phyloP scores from a whole-genome alignment of 2,329 filamentous ascomycete genomes.

The Xylaria sp. region DNA sequence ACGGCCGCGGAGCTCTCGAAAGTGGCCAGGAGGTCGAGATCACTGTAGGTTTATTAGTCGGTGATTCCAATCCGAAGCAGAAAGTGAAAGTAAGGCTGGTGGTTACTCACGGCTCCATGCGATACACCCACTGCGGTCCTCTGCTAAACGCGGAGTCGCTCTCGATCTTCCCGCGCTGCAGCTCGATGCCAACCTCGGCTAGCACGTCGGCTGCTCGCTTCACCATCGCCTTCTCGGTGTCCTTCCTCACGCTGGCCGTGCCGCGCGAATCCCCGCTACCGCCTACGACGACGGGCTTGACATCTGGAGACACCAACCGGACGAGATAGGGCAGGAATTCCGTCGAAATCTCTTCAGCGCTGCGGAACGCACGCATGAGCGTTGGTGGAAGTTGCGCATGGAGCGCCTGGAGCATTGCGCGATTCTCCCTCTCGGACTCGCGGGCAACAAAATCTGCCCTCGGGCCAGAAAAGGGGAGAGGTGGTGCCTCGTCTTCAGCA shows the following conservation, averaged over 20 bases:
- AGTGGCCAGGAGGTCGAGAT: conserved; percentile 75
- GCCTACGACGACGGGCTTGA: conserved; percentile 87
- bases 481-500: conserved; percentile 53
- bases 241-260: conserved; percentile 84
- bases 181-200: conserved; percentile 76
- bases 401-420: conserved; percentile 71
- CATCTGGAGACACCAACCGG: conserved; percentile 81
- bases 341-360: conserved; percentile 72
- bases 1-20: conserved; percentile 70
- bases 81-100: conserved; percentile 1
- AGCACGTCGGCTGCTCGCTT: conserved; percentile 79
- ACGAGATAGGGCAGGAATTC: conserved; percentile 86
- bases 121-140: conserved; percentile 78
- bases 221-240: conserved; percentile 81
- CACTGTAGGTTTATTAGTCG: conserved; percentile 41
- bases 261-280: conserved; percentile 65
- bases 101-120: conserved; percentile 84
- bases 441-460: conserved; percentile 79
- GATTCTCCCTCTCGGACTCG: conserved; percentile 80
- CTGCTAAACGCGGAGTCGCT: conserved; percentile 61
- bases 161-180: conserved; percentile 82
- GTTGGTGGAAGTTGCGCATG: conserved; percentile 73
- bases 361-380: conserved; percentile 77
- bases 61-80: not conserved
- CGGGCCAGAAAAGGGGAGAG: conserved; percentile 78